Evolutionary conservation across 2,329 filamentous ascomycete species (phyloP), one percentile per base, ranked within the genome.

Genomic region (Catunica adiposa): DNA sequence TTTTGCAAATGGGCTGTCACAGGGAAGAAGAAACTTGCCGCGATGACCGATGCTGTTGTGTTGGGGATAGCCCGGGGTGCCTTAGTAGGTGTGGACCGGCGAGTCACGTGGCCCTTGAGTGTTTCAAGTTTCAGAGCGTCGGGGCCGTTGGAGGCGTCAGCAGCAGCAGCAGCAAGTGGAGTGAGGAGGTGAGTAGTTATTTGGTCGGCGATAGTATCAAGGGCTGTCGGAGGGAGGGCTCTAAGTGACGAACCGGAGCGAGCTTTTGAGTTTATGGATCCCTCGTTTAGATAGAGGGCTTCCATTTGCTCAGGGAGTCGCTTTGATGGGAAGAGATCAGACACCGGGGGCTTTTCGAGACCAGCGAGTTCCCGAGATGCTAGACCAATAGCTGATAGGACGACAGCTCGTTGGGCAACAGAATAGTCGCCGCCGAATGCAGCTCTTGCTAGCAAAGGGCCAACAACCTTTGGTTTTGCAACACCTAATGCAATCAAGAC

Each of bases 371-470:
- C 89, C 58, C 90, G 79, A 1, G 86, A 86, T 29, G 84, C 80
- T 0, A 98, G 71, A 0, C 89, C 90, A 3, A 98, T 71, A 0
- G 86, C 82, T 20, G 87, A 83, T 54, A 98, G 80, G 38, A 97
- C 76, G 0, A 85, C 80, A 6, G 84, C 86, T 40, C 92, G 78
- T 66, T 97, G 90, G 0, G 83, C 79, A 38, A 97, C 72, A 0
- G 89, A 95, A 67, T 92, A 89, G 65, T 98, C 92, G 15, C 89
- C 89, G 44, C 88, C 83, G 65, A 96, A 97, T 65, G 92, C 94
- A 0, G 85, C 84, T 56, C 82, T 80, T 2, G 84, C 81, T 58
- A 94, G 86, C 84, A 87, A 94, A 14, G 80, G 85, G 0, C 82
- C 89, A 78, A 96, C 87, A 54, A 78, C 75, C 51, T 78, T 71